Base-by-base conservation (phyloP, 1,139 yeast species). In the Candida sanyaensis region DNA sequence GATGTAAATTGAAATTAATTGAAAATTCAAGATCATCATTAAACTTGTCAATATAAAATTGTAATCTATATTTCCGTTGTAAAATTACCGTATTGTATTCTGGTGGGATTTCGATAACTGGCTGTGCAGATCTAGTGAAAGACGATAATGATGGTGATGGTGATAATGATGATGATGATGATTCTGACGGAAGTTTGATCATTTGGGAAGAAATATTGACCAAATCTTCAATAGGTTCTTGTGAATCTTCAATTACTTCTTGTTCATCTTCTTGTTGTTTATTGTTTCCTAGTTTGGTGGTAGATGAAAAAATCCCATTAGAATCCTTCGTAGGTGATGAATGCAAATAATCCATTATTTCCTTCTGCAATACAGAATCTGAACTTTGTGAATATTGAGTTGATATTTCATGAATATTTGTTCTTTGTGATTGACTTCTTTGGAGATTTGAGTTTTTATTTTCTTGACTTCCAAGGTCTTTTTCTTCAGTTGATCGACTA, bases 1-100 rank as follows among this genome's bases (percentile, higher is more conserved):
- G 73, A 46, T 68, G 64, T 1, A 30, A 49, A 2, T 47, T 43
- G n/a, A 74, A 56, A 47, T 68, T 59, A 24, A 74, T 61, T 28
- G 49, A 57, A 48, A 61, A 62, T 2, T 44, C 44, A 5, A 58
- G 55, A n/a, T 58, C 55, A 12, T 56, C 49, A 8, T 48, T 32
- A 38, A 65, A 62, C 46, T 62, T 62, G 12, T 58, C 50, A 3
- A 55, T 61, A 52, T 64, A 67, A 48, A 63, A 65, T 31, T 59
- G 55, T 12, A 61, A 55, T 17, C 68, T 58, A 49, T 57, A 65
- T 42, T 68, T 69, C 29, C 70, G 58, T 50, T 69, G 57, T 50
- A 70, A 76, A 11, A 72, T 60, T 2, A 64, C 62, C 5, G 66
- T 61, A 6, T 47, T 50, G 10, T 44, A 42, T 2, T 45, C 23